Conservation (phyloP, 2,329 filamentous ascomycete genomes). For the Trichoderma atroviride region DNA sequence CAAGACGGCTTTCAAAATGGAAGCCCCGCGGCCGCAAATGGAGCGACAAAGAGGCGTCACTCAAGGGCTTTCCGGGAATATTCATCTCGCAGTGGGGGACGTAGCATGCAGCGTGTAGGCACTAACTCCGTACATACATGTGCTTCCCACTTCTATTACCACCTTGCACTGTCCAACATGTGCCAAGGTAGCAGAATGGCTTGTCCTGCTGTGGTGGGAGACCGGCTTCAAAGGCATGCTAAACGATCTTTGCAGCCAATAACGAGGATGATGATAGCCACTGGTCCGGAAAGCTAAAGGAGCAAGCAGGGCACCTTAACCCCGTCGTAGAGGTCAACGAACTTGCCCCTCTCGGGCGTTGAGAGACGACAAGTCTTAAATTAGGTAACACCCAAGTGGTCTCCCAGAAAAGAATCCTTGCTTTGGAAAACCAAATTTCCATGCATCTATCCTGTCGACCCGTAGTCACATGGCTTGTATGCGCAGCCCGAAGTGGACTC, state of each 20-base stretch:
- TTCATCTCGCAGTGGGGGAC: conserved; percentile 19
- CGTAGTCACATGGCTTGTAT: conserved; percentile 24
- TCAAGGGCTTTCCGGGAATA: neutral
- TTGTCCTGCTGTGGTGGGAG: neutral
- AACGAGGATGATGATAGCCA: neutral
- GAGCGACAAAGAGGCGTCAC: neutral
- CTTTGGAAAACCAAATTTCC: neutral
- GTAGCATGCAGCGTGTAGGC: neutral
- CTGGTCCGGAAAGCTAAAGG: neutral
- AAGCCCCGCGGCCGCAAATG: neutral
- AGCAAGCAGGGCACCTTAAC: neutral
- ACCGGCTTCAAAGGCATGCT: conserved; percentile 22
- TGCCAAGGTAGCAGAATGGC: conserved; percentile 4
- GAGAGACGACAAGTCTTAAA: conserved; percentile 3
- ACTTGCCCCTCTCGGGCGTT: conserved; percentile 6
- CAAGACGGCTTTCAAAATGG: conserved; percentile 10
- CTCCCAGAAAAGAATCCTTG: conserved; percentile 13
- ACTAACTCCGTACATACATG: neutral
- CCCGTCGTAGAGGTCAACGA: neutral
- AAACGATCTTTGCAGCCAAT: conserved; percentile 8
- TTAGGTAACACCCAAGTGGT: conserved; percentile 9
- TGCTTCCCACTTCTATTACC: neutral
- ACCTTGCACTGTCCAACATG: conserved; percentile 12
- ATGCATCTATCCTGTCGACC: conserved; percentile 11
- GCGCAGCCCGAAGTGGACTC: conserved; percentile 9